A percentile compares a stretch with the other conserved stretches of the same genome.
Evolutionary conservation across 1,284 basidiomycete species (phyloP).

Genomic region (Ceratobasidium sp.): DNA sequence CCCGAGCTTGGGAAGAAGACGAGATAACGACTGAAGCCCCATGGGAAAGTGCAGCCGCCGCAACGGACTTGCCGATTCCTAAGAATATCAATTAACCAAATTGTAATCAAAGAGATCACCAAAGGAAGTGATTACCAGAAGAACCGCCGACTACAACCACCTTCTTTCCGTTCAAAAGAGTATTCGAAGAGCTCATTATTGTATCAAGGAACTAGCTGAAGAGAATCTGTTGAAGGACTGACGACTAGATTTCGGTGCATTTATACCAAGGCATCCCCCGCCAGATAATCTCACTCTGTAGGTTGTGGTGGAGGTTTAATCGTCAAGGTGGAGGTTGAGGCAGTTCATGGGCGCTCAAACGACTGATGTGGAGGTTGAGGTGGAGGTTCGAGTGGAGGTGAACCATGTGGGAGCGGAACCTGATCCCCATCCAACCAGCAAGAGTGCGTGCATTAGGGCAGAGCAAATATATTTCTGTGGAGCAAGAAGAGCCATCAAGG

Average conservation of each 20-base stretch:
- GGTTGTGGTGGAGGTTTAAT: not conserved
- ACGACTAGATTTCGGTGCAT: not conserved
- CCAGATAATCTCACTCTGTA: not conserved
- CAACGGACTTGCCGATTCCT: slow-evolving; percentile 39
- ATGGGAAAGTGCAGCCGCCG: slow-evolving; percentile 22
- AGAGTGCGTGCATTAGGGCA: too few relatives aligned
- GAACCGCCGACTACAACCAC: slow-evolving; percentile 16
- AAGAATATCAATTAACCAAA: not conserved
- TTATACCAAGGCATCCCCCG: not conserved
- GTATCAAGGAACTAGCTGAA: not conserved
- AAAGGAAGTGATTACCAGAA: slow-evolving; percentile 12
- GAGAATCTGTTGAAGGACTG: too few relatives aligned
- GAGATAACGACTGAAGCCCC: slow-evolving; percentile 38
- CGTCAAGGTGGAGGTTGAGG: not conserved
- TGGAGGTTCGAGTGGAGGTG: not conserved
- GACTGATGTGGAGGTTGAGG: too few relatives aligned
- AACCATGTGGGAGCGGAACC: too few relatives aligned
- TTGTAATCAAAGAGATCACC: not conserved
- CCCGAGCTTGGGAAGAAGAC: slow-evolving; percentile 25
- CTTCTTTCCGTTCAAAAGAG: slow-evolving; percentile 7
- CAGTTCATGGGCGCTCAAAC: too few relatives aligned
- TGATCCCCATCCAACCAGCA: too few relatives aligned
- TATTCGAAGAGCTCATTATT: slow-evolving; percentile 5
- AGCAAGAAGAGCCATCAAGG: too few relatives aligned
- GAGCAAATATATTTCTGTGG: too few relatives aligned